phyloP scores from a whole-genome alignment of 2,329 filamentous ascomycete genomes.

The Fusarium burgessii region DNA sequence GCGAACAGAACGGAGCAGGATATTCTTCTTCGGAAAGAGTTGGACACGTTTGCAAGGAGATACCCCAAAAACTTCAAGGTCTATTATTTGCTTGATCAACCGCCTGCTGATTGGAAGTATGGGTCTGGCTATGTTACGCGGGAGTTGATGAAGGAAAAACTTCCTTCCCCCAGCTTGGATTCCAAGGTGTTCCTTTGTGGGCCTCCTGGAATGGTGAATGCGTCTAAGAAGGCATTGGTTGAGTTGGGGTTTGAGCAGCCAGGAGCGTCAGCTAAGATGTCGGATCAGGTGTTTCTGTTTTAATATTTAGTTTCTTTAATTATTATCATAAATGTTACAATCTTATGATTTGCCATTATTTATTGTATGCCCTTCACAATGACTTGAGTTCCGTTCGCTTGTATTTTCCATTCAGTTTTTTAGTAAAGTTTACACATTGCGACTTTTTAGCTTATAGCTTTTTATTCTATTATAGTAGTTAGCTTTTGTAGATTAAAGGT shows the following conservation, averaged over 20 bases:
- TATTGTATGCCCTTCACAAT: too few relatives aligned
- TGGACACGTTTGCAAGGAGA: conserved; percentile 64
- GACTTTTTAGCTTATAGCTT: too few relatives aligned
- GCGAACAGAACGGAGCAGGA: conserved; percentile 69
- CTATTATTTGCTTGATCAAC: conserved; percentile 65
- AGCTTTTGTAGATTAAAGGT: too few relatives aligned
- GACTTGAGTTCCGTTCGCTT: too few relatives aligned
- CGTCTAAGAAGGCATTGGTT: conserved; percentile 63
- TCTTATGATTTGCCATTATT: too few relatives aligned
- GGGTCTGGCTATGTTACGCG: conserved; percentile 64
- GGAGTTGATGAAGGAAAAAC: conserved; percentile 60
- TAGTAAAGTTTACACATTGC: too few relatives aligned
- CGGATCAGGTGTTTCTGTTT: conserved; percentile 64
- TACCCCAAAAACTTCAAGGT: conserved; percentile 67
- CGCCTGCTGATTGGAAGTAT: conserved; percentile 60
- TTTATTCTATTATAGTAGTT: too few relatives aligned
- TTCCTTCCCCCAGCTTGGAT: conserved; percentile 59
- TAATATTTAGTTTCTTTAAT: background rate
- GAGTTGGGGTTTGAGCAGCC: conserved; percentile 63
- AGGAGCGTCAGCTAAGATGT: conserved; percentile 61
- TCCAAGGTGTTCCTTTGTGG: conserved; percentile 70
- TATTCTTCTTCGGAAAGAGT: conserved; percentile 67
- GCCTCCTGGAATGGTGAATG: conserved; percentile 70
- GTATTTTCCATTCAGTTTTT: too few relatives aligned
- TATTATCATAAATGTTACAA: too few relatives aligned